A percentile compares a stretch with the other conserved stretches of the same genome.
Conservation (phyloP, 164 flowering plant species). For the Nymphaea colorata region DNA sequence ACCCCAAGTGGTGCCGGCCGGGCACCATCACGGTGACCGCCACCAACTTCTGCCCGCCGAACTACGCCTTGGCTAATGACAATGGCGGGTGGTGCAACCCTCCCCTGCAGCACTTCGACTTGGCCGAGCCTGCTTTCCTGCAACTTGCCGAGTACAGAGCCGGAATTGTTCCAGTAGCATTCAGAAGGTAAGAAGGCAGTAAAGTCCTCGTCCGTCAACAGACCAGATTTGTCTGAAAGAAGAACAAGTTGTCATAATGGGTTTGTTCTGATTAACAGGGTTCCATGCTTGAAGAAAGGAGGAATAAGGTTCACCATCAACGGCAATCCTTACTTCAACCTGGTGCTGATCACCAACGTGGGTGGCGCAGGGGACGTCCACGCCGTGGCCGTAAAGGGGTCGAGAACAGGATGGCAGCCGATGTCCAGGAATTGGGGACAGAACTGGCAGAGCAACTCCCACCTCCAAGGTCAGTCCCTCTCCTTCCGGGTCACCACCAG, state of each 20-base stretch:
- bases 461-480: slow-evolving; percentile 31
- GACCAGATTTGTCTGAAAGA: too few species aligned
- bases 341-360: slow-evolving; percentile 37
- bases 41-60: slow-evolving; percentile 47
- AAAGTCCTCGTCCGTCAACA: too few species aligned
- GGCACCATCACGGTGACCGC: slow-evolving; percentile 38
- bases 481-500: slow-evolving; percentile 40
- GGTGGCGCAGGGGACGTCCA: slow-evolving; percentile 41
- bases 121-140: slow-evolving; percentile 47
- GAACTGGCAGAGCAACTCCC: slow-evolving; percentile 34
- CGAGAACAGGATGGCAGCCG: slow-evolving; percentile 26
- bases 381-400: slow-evolving; percentile 27
- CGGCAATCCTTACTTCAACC: slow-evolving; percentile 38
- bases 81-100: slow-evolving; percentile 67
- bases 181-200: slow-evolving; percentile 20
- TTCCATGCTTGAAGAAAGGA: slow-evolving; percentile 37
- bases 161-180: slow-evolving; percentile 45
- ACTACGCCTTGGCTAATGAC: slow-evolving; percentile 27
- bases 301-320: slow-evolving; percentile 40
- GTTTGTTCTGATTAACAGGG: slow-evolving; percentile 12
- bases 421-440: slow-evolving; percentile 56
- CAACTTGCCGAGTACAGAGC: slow-evolving; percentile 41
- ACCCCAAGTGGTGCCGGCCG: slow-evolving; percentile 32
- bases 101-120: slow-evolving; percentile 44
- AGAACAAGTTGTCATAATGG: too few species aligned